Evolutionary conservation across 2,329 filamentous ascomycete species (phyloP), one percentile per base, ranked within the genome.

Genomic region (Ambrosiella xylebori): DNA sequence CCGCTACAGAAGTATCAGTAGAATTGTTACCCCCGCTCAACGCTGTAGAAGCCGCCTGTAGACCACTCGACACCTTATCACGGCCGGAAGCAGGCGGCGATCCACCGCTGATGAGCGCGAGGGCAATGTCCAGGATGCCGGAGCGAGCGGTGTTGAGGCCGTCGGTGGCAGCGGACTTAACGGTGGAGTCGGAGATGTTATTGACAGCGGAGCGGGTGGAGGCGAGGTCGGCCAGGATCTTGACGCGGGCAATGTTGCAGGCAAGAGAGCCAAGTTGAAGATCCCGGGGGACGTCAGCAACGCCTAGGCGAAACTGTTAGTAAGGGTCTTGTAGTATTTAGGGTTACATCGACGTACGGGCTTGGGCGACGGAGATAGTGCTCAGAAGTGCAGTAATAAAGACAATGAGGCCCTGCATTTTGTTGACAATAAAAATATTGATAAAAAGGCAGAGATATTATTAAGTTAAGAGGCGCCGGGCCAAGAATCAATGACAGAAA

Each of bases 181-280:
- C 51, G 13, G 53, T 17, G 4, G 19, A 12, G 17, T 61, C 57
- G 1, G 53, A 45, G 47, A 61, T 57, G 7, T 56, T 37, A 7
- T 52, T 37, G 15, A 61, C 54, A 38, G 50, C 47, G 15, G 15
- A n/a, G 15, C 54, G 56, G 40, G 59, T 59, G 13, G 57, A 35
- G 36, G 41, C 38, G 12, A 61, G 59, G 11, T 53, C 57, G 13
- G 54, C 44, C 7, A 61, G 2, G 13, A 61, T 61, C 38, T 57
- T 50, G 57, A 54, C n/a, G 13, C 59, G 59, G 17, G 59, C 59
- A 38, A 56, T 11, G 41, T 58, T 59, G 59, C 59, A 61, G 39
- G 56, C 37, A 7, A 56, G 3, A 49, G 35, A 49, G 15, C 54
- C 57, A 13, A 59, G 51, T 11, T 57, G 40, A 36, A 57, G 50